Percentiles rank a stretch among this genome's conserved stretches.
These are phyloP conservation scores for Rhizophagus prolifer DNA, from an alignment of 192 early-diverging fungal genomes.

Conservation along the genomic window DNA sequence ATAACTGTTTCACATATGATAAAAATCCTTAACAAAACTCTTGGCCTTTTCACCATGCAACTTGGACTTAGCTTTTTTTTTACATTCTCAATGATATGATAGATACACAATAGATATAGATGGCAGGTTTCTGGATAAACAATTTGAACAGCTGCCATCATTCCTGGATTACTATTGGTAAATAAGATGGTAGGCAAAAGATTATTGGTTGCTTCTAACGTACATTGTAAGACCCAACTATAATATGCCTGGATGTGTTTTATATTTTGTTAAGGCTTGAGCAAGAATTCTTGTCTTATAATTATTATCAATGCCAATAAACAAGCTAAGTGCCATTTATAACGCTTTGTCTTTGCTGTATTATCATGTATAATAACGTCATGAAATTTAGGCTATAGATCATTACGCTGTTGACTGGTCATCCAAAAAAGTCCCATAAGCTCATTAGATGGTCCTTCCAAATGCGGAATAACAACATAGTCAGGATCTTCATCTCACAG, in stretches of 20 bases:
- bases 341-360: too few relatives aligned
- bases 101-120: background rate
- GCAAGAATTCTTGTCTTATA: constrained; percentile 12
- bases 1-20: background rate
- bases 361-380: too few relatives aligned
- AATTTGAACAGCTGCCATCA: background rate
- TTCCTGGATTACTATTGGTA: background rate
- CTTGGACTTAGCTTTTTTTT: background rate
- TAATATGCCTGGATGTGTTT: constrained; percentile 17
- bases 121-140: constrained; percentile 8
- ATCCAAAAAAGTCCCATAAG: too few relatives aligned
- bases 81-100: background rate
- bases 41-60: background rate
- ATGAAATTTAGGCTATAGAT: too few relatives aligned
- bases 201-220: constrained; percentile 25
- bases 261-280: constrained; percentile 6
- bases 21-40: background rate
- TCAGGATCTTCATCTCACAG: too few relatives aligned
- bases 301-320: constrained; percentile 28
- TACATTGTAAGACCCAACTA: constrained; percentile 28
- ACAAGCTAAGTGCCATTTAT: too few relatives aligned
- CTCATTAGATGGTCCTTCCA: too few relatives aligned
- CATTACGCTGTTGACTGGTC: too few relatives aligned
- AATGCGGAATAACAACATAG: too few relatives aligned
- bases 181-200: background rate